Percentiles rank a stretch among this genome's conserved stretches.
Evolutionary conservation across 1,284 basidiomycete genomes (phyloP).

Genomic region (Laetiporus sulphureus): DNA sequence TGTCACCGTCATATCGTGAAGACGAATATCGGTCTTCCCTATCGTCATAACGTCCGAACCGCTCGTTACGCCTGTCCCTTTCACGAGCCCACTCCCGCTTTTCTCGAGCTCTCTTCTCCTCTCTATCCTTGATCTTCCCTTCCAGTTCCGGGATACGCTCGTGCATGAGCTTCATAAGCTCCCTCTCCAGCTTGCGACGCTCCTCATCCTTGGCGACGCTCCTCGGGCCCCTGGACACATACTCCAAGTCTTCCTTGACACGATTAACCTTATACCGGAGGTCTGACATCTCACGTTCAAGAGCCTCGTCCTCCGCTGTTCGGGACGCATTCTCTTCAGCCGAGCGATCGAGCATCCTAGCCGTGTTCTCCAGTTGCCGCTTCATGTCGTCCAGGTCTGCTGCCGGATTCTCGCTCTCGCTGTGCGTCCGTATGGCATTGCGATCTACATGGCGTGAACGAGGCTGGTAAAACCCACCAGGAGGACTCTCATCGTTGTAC

Average conservation of each 20-base stretch:
- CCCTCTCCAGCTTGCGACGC: constrained; percentile 82
- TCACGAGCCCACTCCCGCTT: constrained; percentile 75
- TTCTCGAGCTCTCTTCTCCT: constrained; percentile 72
- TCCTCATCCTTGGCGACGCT: constrained; percentile 80
- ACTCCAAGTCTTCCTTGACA: constrained; percentile 92
- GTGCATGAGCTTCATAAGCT: constrained; percentile 84
- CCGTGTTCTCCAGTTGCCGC: constrained; percentile 77
- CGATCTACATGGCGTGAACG: constrained; percentile 86
- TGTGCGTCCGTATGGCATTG: constrained; percentile 70
- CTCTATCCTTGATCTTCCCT: constrained; percentile 75
- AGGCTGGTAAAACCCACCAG: constrained; percentile 76
- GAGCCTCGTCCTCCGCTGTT: constrained; percentile 78
- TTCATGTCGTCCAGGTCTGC: constrained; percentile 85
- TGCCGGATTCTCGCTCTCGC: constrained; percentile 63
- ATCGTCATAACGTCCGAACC: constrained; percentile 64
- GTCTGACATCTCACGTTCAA: constrained; percentile 88
- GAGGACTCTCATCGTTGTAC: constrained; percentile 62
- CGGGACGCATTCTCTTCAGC: constrained; percentile 53
- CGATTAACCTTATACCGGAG: constrained; percentile 82
- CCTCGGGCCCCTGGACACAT: constrained; percentile 76
- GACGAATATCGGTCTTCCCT: constrained; percentile 28
- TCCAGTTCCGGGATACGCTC: constrained; percentile 91
- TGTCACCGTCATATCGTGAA: constrained; percentile 30
- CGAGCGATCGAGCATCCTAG: constrained; percentile 75
- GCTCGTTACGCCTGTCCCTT: constrained; percentile 82